Base-by-base conservation (phyloP, 352 stramenopile genomes). In the Pythium pyrilobum region DNA sequence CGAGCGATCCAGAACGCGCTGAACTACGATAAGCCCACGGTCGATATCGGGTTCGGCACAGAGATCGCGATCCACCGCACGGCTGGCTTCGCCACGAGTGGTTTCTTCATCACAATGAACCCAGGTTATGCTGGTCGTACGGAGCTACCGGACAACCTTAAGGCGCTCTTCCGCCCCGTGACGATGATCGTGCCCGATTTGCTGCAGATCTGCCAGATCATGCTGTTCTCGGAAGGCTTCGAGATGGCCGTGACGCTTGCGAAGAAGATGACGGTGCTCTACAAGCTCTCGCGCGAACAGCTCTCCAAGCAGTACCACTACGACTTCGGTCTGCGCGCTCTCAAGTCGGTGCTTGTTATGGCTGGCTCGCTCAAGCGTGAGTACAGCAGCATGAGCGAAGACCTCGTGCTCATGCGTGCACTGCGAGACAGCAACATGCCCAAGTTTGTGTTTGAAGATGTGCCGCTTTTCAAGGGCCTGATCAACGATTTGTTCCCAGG, bases 361-460 rank as follows among this genome's bases (percentile, higher is more conserved):
- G 92, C 92, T 3, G 92, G 92, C 0, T 82, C 80, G 0, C 69
- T 98, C 15, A 98, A 98, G 68, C 85, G 92, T 21, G 82, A 97
- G 56, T 97, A 97, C 59, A 89, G 81, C 27, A 71, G 87, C 13
- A 96, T 97, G 82, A 90, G 85, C 37, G 93, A 98, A 67, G 93
- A 98, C 44, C 44, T 98, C 1, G 92, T 98, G 57, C 84, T 98
- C 20, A 98, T 98, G 92, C 84, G 93, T 9, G 93, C 94, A 11
- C 65, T 98, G 3, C 89, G 93, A 18, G 93, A 98, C 52, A 96
- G 85, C 52, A 98, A 98, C 64, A 98, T 98, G 92, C 93, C 93
- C 46, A 98, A 98, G 60, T 98, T 97, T 59, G 89, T 98, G 16
- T 98, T 97, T 61, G 93, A 98, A 52, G 93, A 98, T 57, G 92